Conservation (phyloP, 106 monocot species). For the Phalaenopsis equestris region DNA sequence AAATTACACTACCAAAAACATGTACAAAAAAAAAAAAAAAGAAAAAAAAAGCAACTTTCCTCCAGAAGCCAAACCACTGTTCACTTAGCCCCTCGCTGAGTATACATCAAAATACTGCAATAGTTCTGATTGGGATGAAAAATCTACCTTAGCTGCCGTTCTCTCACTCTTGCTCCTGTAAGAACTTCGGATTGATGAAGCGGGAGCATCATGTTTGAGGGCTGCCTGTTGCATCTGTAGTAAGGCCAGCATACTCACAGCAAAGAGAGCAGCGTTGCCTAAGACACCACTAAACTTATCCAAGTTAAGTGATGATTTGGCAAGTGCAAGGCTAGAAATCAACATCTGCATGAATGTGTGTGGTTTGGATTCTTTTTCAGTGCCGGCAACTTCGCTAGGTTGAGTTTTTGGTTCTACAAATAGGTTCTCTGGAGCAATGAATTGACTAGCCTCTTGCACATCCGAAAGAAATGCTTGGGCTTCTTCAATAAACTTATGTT, state of each 20-base stretch:
- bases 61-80: too few species aligned
- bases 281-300: conserved; percentile 10
- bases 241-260: conserved; percentile 76
- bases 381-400: conserved; percentile 15
- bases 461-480: conserved; percentile 76
- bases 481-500: conserved; percentile 88
- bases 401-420: conserved; percentile 17
- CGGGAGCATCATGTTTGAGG: conserved; percentile 7
- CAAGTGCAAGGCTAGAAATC: conserved; percentile 40
- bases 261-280: conserved; percentile 76
- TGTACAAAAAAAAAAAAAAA: too few species aligned
- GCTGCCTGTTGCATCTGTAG: conserved; percentile 62
- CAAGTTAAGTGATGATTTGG: conserved; percentile 40
- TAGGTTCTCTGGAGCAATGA: conserved; percentile 36
- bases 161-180: conserved; percentile 3
- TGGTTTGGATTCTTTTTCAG: background rate
- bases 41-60: too few species aligned
- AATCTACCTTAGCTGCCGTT: too few species aligned
- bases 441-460: conserved; percentile 27
- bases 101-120: conserved; percentile 4
- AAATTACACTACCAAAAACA: too few species aligned
- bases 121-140: background rate
- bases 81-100: conserved; percentile 6
- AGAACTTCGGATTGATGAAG: background rate
- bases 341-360: conserved; percentile 33